Conservation (phyloP, 2,329 filamentous ascomycete species). For the Ciborinia camelliae region DNA sequence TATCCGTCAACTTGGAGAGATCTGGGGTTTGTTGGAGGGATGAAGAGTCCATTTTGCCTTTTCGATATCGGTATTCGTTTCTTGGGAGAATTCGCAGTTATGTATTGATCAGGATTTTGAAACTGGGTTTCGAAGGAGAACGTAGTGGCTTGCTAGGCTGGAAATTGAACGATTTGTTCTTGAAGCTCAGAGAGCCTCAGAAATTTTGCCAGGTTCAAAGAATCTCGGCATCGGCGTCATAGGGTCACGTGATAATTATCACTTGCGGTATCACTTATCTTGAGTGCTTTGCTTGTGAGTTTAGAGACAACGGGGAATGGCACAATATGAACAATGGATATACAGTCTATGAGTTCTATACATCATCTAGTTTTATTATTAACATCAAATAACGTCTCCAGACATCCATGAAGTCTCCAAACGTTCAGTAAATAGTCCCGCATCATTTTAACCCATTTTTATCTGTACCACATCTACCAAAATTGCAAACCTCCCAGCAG, state of each 20-base stretch:
- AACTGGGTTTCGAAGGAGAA: too few species aligned
- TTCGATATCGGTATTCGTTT: too few species aligned
- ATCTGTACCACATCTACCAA: not conserved
- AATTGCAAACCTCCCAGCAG: not conserved
- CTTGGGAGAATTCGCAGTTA: slow-evolving; percentile 34
- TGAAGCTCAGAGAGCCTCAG: not conserved
- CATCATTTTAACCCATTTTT: not conserved
- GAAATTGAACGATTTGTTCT: not conserved
- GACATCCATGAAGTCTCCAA: slow-evolving; percentile 10
- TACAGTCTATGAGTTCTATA: not conserved
- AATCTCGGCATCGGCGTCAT: slow-evolving; percentile 8
- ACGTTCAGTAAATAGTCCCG: not conserved
- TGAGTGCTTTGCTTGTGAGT: not conserved
- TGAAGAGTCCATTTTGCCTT: slow-evolving; percentile 34
- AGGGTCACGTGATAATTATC: not conserved
- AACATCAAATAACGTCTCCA: slow-evolving; percentile 2
- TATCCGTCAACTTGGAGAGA: slow-evolving; percentile 70
- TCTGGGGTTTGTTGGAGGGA: slow-evolving; percentile 43
- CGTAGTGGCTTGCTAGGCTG: not conserved
- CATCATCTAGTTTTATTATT: slow-evolving; percentile 1
- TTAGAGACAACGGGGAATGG: not conserved
- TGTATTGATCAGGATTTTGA: not conserved
- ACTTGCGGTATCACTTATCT: not conserved
- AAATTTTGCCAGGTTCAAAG: slow-evolving; percentile 3
- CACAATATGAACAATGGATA: not conserved